Percentiles rank a stretch among this genome's conserved stretches.
Conservation (phyloP, 441 rosid genomes). For the Pelargonium exstipulatum region DNA sequence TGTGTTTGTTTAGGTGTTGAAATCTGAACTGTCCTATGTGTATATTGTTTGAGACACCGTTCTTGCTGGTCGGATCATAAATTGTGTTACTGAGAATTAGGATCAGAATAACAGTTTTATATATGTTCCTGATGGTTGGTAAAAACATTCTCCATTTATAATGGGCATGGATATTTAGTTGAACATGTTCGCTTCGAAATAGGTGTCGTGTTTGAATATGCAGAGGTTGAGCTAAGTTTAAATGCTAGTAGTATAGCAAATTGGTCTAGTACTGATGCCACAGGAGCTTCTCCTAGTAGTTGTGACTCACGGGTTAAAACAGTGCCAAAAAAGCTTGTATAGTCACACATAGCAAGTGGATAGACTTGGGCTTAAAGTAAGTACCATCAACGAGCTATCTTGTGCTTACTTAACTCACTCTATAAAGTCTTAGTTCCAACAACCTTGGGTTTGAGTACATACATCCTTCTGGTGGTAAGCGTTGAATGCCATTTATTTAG, state of each 20-base stretch:
- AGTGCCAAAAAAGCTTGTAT: background rate
- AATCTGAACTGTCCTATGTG: no score
- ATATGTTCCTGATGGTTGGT: background rate
- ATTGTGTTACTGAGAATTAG: no score
- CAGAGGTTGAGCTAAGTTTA: background rate
- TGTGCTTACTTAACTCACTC: no score
- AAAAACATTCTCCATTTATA: background rate
- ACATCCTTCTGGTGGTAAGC: no score
- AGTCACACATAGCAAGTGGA: constrained; percentile 1
- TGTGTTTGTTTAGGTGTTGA: background rate
- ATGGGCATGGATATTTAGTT: background rate
- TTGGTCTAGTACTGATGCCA: background rate
- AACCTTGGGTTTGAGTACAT: no score
- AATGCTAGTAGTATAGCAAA: background rate
- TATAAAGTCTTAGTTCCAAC: no score
- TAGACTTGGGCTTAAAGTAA: background rate
- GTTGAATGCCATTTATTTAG: background rate
- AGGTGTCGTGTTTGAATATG: background rate
- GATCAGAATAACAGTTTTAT: no score
- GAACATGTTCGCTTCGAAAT: background rate
- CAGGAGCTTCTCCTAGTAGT: background rate
- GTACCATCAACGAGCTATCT: background rate
- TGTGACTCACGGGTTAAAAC: background rate
- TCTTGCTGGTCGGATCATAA: no score
- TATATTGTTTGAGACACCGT: no score